These are phyloP conservation scores for Triangularia setosa DNA, from an alignment of 2,329 filamentous ascomycete species.

Conservation along the genomic window DNA sequence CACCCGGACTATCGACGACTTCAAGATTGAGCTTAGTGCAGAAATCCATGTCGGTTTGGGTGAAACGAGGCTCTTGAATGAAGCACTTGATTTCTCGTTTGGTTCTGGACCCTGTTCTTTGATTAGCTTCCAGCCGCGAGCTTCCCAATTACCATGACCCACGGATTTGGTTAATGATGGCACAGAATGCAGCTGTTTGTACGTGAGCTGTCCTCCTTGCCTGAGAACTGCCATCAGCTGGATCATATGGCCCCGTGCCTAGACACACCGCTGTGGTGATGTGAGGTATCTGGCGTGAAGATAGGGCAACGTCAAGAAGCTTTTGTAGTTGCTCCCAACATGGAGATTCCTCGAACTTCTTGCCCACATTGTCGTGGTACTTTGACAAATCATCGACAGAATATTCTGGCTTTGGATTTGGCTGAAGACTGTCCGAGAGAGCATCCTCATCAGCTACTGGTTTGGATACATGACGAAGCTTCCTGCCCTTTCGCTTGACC, in stretches of 20 bases:
- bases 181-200: conserved; percentile 51
- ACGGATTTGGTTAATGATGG: conserved; percentile 45
- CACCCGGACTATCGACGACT: conserved; percentile 49
- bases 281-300: conserved; percentile 10
- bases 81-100: conserved; percentile 38
- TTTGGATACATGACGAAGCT: conserved; percentile 16
- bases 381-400: conserved; percentile 22
- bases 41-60: conserved; percentile 46
- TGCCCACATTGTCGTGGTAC: conserved; percentile 24
- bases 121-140: background rate
- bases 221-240: conserved; percentile 43
- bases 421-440: conserved; percentile 10
- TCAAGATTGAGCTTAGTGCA: conserved; percentile 52
- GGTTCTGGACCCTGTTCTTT: conserved; percentile 23
- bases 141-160: conserved; percentile 7
- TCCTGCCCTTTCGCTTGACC: conserved; percentile 23
- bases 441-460: background rate
- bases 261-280: conserved; percentile 48
- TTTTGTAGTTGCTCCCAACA: conserved; percentile 33
- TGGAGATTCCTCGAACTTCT: conserved; percentile 26
- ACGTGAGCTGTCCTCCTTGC: conserved; percentile 44
- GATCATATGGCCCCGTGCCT: conserved; percentile 53
- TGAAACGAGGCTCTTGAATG: conserved; percentile 55
- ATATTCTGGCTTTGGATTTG: conserved; percentile 25
- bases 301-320: conserved; percentile 30